phyloP scores from a whole-genome alignment of 2,329 filamentous ascomycete genomes.

The Colletotrichum filicis region DNA sequence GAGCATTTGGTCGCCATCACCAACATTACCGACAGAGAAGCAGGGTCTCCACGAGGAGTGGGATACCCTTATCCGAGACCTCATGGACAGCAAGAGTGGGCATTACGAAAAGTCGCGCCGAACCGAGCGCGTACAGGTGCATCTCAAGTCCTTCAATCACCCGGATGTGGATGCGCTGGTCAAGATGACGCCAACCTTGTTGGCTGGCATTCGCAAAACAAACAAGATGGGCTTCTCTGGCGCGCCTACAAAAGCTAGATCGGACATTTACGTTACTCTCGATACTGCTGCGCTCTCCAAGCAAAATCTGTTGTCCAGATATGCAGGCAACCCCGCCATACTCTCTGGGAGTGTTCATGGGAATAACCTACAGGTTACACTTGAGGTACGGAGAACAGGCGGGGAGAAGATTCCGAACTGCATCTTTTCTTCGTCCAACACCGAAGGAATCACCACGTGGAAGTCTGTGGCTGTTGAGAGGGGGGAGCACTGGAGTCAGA shows the following conservation, averaged over 20 bases:
- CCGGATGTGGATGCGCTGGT: slow-evolving; percentile 84
- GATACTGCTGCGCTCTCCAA: slow-evolving; percentile 81
- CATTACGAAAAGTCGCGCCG: slow-evolving; percentile 78
- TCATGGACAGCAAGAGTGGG: slow-evolving; percentile 79
- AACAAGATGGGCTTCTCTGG: slow-evolving; percentile 94
- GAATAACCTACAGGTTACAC: slow-evolving; percentile 83
- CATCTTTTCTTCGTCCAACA: slow-evolving; percentile 88
- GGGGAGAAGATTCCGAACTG: slow-evolving; percentile 89
- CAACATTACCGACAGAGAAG: slow-evolving; percentile 64
- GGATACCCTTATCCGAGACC: slow-evolving; percentile 76
- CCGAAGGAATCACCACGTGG: slow-evolving; percentile 83
- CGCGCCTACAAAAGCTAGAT: slow-evolving; percentile 86
- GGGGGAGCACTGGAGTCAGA: slow-evolving; percentile 88
- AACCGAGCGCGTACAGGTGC: slow-evolving; percentile 82
- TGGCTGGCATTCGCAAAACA: slow-evolving; percentile 84
- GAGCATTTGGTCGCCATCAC: slow-evolving; percentile 78
- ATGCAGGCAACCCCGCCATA: slow-evolving; percentile 78
- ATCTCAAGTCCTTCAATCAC: slow-evolving; percentile 81
- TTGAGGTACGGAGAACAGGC: slow-evolving; percentile 84
- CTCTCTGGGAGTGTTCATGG: slow-evolving; percentile 71
- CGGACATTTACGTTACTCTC: slow-evolving; percentile 94
- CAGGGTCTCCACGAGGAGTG: slow-evolving; percentile 73
- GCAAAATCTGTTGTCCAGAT: slow-evolving; percentile 77
- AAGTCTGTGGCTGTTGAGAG: slow-evolving; percentile 84
- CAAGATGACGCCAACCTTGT: slow-evolving; percentile 85